Conservation (phyloP, 2,329 filamentous ascomycete genomes). For the Cladophialophora immunda region DNA sequence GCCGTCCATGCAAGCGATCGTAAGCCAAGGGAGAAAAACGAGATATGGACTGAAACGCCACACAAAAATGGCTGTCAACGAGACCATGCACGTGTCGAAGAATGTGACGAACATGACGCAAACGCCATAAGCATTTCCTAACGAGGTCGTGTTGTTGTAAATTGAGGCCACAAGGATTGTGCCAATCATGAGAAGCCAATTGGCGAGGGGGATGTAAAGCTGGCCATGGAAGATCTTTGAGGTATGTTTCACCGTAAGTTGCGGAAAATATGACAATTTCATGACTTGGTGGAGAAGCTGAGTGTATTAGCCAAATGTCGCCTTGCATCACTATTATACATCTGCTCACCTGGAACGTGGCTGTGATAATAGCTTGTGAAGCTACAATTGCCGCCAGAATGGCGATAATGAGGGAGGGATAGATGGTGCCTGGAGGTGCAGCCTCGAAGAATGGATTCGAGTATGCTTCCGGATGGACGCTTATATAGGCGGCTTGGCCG, state of each 20-base stretch:
- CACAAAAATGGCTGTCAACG: slow-evolving; percentile 74
- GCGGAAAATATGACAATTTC: slow-evolving; percentile 77
- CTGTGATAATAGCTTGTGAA: slow-evolving; percentile 80
- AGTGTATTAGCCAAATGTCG: not conserved
- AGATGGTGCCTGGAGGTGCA: slow-evolving; percentile 72
- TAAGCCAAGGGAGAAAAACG: slow-evolving; percentile 69
- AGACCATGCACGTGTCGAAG: slow-evolving; percentile 70
- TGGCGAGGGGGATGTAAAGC: slow-evolving; percentile 77
- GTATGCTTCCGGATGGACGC: slow-evolving; percentile 66
- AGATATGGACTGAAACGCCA: slow-evolving; percentile 68
- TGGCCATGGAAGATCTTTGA: slow-evolving; percentile 76
- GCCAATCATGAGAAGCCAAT: slow-evolving; percentile 80
- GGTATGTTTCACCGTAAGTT: slow-evolving; percentile 77
- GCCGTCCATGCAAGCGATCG: slow-evolving; percentile 73
- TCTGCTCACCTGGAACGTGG: slow-evolving; percentile 69
- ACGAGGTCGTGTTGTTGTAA: slow-evolving; percentile 73
- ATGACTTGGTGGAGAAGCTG: slow-evolving; percentile 74
- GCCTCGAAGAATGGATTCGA: slow-evolving; percentile 78
- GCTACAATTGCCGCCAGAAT: slow-evolving; percentile 77
- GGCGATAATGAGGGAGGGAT: slow-evolving; percentile 73
- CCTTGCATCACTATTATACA: not conserved
- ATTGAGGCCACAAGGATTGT: slow-evolving; percentile 77
- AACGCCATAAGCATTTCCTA: slow-evolving; percentile 79
- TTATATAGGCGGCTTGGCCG: slow-evolving; percentile 79
- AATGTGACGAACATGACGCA: slow-evolving; percentile 79